A percentile compares a stretch with the other conserved stretches of the same genome.
Evolutionary conservation across 2,329 filamentous ascomycete species (phyloP).

Genomic region (Fusarium tricinctum): DNA sequence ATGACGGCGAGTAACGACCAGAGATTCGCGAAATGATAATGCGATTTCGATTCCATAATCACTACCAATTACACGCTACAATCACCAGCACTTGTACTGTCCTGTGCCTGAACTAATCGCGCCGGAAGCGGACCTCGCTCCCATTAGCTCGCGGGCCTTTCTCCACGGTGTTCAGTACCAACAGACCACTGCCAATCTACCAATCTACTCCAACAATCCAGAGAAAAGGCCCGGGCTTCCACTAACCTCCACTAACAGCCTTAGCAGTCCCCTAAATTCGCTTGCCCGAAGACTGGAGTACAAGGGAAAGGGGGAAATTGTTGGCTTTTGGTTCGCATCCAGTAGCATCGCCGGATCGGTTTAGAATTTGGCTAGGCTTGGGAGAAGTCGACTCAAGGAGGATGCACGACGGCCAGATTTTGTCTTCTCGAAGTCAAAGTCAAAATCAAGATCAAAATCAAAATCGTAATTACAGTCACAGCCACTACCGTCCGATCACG

Average conservation of each 20-base stretch:
- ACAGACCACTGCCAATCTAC: not conserved
- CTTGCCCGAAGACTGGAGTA: conserved; percentile 12
- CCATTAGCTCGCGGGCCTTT: conserved; percentile 36
- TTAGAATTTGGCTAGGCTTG: conserved; percentile 10
- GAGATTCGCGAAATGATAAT: conserved; percentile 15
- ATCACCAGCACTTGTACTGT: conserved; percentile 15
- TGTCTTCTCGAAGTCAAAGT: conserved; percentile 29
- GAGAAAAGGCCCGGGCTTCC: conserved; percentile 37
- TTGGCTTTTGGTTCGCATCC: conserved; percentile 43
- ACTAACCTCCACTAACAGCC: conserved; percentile 38
- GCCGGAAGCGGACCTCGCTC: conserved; percentile 41
- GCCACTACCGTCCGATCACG: conserved; percentile 37
- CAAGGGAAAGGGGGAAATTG: conserved; percentile 49
- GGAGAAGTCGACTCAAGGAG: conserved; percentile 39
- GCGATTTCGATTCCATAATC: conserved; percentile 15
- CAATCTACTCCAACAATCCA: conserved; percentile 1
- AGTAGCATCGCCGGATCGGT: conserved; percentile 42
- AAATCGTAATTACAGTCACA: conserved; percentile 8
- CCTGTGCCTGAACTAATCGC: conserved; percentile 32
- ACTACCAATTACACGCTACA: conserved; percentile 9
- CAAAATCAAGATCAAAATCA: conserved; percentile 19
- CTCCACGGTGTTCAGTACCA: conserved; percentile 32
- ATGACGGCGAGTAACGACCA: conserved; percentile 16
- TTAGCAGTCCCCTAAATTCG: conserved; percentile 41
- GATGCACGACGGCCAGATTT: conserved; percentile 49